phyloP scores from a whole-genome alignment of 495 filamentous ascomycete species.

The Daldinia childiae region DNA sequence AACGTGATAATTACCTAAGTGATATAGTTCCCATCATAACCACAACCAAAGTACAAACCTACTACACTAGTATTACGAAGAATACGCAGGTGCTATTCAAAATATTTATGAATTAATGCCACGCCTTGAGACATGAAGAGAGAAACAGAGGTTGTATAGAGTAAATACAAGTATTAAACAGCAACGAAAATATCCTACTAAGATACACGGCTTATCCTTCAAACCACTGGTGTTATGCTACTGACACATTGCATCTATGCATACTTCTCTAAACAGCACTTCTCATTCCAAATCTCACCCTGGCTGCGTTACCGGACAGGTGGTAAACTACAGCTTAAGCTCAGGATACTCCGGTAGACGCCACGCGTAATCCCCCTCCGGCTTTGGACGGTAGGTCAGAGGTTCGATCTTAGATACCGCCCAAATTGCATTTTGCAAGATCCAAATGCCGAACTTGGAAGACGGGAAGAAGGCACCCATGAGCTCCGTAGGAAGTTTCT shows the following conservation, averaged over 20 bases:
- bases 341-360: conserved; percentile 55
- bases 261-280: neutral
- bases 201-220: neutral
- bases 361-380: conserved; percentile 46
- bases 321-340: conserved; percentile 21
- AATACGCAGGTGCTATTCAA: too few relatives aligned
- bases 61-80: too few relatives aligned
- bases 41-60: too few relatives aligned
- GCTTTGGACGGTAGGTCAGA: conserved; percentile 32
- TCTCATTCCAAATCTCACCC: neutral
- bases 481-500: conserved; percentile 39
- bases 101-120: too few relatives aligned
- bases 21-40: too few relatives aligned
- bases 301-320: neutral
- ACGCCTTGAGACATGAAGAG: neutral
- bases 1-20: too few relatives aligned
- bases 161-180: neutral
- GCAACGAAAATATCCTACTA: neutral
- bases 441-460: conserved; percentile 43
- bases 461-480: conserved; percentile 37
- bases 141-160: neutral
- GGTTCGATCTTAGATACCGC: conserved; percentile 47
- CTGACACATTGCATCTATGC: too few relatives aligned
- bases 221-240: too few relatives aligned
- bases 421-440: conserved; percentile 45